Evolutionary conservation across 73 alveolate species (phyloP), one percentile per base, ranked within the genome.

Genomic region (Paraurostyla sp.): DNA sequence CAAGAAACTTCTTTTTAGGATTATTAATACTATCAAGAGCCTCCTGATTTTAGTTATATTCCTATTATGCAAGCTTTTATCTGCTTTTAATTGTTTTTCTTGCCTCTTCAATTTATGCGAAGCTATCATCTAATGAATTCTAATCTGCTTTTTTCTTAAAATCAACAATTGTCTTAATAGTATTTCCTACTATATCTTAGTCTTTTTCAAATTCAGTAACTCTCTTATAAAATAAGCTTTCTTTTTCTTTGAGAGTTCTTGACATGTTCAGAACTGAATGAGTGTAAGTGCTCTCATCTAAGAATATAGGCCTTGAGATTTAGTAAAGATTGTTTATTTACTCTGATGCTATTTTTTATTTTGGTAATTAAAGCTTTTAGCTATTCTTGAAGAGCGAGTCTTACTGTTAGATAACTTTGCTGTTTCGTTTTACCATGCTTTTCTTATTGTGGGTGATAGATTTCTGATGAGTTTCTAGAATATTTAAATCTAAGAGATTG

Each of bases 231-330:
- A 65, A 65, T 2, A 65, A 42, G 0, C 60, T 65, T 35, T 65
- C 82, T 65, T 65, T 65, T 65, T 65, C 82, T 38, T 40, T 65
- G 36, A 65, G 58, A 16, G 82, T 22, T 65, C 82, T 65, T 0
- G 82, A 65, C 60, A 65, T 38, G 32, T 65, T 65, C 82, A 65
- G 4, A 38, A 65, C 25, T 18, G 82, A 65, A 15, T 65, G 25
- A 13, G 82, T 38, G 36, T 65, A 65, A 6, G 82, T 38, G 25
- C 82, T 65, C 41, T 65, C 82, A 65, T 65, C 82, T 40, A 65
- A 38, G 36, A 18, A 65, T 2, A 65, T 65, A 4, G 82, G 82
- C 23, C 58, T 65, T 38, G 32, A 35, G 30, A 65, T 38, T 38
- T 65, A 38, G 46, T 65, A 65, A 16, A 65, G 9, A 65, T 65